A percentile compares a stretch with the other conserved stretches of the same genome.
Conservation (phyloP, 1,284 basidiomycete genomes). For the Pseudozyma pruni region DNA sequence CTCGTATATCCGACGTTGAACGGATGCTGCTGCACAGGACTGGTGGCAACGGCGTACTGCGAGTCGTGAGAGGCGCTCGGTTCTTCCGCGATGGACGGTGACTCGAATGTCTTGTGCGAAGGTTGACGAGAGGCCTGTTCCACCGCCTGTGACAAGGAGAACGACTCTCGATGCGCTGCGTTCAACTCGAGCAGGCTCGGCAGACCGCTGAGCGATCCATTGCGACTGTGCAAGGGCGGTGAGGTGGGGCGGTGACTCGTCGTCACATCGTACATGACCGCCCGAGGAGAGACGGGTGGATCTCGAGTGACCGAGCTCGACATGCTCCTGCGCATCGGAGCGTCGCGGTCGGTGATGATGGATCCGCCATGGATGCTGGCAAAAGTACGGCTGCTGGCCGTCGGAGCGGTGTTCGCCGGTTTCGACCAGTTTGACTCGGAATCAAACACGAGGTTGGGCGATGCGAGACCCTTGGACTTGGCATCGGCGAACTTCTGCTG, state of each 20-base stretch:
- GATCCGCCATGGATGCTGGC: not conserved
- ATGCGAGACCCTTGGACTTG: conserved; percentile 40
- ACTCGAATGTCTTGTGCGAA: conserved; percentile 9
- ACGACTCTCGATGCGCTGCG: conserved; percentile 29
- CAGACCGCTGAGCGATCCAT: conserved; percentile 38
- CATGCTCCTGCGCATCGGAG: conserved; percentile 7
- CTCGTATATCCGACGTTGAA: conserved; percentile 36
- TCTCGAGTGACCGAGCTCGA: conserved; percentile 22
- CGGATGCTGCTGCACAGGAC: conserved; percentile 24
- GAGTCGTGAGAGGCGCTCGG: conserved; percentile 8
- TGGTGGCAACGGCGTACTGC: conserved; percentile 5
- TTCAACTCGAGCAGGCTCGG: conserved; percentile 54
- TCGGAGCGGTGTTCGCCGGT: not conserved
- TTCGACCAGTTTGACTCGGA: conserved; percentile 13
- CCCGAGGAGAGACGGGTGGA: conserved; percentile 30
- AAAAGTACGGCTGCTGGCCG: not conserved
- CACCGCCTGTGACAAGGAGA: conserved; percentile 48
- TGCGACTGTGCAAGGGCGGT: conserved; percentile 44
- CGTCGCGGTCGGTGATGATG: conserved; percentile 2
- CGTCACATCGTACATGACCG: conserved; percentile 64
- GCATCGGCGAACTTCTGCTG: conserved; percentile 33
- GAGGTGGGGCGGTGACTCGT: conserved; percentile 60
- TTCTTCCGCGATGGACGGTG: conserved; percentile 15
- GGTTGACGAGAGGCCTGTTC: conserved; percentile 29
- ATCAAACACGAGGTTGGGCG: conserved; percentile 30